Evolutionary conservation across 345 rosid species (phyloP).

Genomic region (Anastatica hierochuntica): DNA sequence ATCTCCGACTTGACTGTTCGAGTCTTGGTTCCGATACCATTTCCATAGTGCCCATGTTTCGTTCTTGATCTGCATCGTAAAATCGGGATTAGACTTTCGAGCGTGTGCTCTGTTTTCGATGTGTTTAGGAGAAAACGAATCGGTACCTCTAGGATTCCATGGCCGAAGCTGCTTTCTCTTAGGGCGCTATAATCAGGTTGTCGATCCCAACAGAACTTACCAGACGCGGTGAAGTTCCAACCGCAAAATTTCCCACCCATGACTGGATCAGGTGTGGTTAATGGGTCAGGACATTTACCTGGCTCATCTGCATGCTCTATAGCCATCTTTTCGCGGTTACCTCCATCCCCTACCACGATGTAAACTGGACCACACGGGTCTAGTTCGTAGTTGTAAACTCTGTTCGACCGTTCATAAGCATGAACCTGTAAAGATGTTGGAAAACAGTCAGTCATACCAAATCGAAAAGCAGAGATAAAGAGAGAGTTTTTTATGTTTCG

Average conservation of each 20-base stretch:
- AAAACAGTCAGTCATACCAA: not conserved
- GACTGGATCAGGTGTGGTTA: slow-evolving; percentile 42
- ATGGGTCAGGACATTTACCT: slow-evolving; percentile 73
- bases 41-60: slow-evolving; percentile 88
- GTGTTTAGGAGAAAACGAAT: not conserved
- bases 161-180: slow-evolving; percentile 93
- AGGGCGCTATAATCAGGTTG: slow-evolving; percentile 92
- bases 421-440: slow-evolving; percentile 41
- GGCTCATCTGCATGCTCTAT: slow-evolving; percentile 73
- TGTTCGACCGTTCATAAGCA: slow-evolving; percentile 87
- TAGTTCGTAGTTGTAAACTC: slow-evolving; percentile 63
- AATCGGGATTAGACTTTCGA: too few species aligned
- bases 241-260: slow-evolving; percentile 62
- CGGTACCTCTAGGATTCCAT: slow-evolving; percentile 79
- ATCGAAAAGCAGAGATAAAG: not conserved
- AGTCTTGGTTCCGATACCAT: slow-evolving; percentile 83
- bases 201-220: slow-evolving; percentile 77
- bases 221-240: slow-evolving; percentile 61
- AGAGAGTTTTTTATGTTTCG: not conserved
- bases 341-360: slow-evolving; percentile 75
- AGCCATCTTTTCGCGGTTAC: slow-evolving; percentile 64
- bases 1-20: slow-evolving; percentile 44
- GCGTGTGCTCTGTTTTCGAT: slow-evolving; percentile 4
- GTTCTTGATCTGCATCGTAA: slow-evolving; percentile 47
- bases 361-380: slow-evolving; percentile 84